phyloP scores from a whole-genome alignment of 352 stramenopile species.

The Globisporangium ultimum region DNA sequence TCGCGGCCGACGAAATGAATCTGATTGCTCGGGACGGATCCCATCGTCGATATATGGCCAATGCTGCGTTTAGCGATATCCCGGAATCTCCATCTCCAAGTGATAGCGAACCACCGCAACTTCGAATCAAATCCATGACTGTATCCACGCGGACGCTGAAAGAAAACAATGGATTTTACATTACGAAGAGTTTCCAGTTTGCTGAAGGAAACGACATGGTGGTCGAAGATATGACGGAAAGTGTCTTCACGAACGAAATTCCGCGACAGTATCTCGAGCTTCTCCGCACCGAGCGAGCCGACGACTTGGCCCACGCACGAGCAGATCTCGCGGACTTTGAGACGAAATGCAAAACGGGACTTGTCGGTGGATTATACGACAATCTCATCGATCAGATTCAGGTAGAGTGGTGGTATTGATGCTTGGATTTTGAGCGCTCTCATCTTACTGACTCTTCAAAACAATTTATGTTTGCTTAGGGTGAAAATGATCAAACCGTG shows the following conservation, averaged over 20 bases:
- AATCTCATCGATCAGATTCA: conserved; percentile 87
- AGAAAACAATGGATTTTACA: conserved; percentile 74
- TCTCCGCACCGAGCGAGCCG: conserved; percentile 43
- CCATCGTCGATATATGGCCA: conserved; percentile 29
- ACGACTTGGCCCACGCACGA: conserved; percentile 52
- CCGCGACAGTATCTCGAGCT: conserved; percentile 76
- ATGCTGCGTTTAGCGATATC: conserved; percentile 13
- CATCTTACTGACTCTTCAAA: background rate
- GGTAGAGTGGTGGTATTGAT: conserved; percentile 8
- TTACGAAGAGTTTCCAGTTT: conserved; percentile 82
- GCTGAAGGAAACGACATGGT: conserved; percentile 67
- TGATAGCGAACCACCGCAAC: conserved; percentile 25
- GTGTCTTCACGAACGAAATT: conserved; percentile 76
- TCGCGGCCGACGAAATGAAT: conserved; percentile 49
- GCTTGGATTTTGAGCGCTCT: background rate
- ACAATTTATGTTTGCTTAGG: conserved; percentile 16
- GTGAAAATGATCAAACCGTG: conserved; percentile 70
- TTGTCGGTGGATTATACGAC: conserved; percentile 65
- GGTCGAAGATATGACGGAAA: conserved; percentile 81
- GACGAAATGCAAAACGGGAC: conserved; percentile 56
- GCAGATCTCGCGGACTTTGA: conserved; percentile 54
- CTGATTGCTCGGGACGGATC: conserved; percentile 58
- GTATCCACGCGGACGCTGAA: conserved; percentile 70
- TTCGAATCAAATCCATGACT: conserved; percentile 72
- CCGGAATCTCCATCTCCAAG: conserved; percentile 13